phyloP scores from a whole-genome alignment of 495 filamentous ascomycete genomes.

The Rusavskia elegans region DNA sequence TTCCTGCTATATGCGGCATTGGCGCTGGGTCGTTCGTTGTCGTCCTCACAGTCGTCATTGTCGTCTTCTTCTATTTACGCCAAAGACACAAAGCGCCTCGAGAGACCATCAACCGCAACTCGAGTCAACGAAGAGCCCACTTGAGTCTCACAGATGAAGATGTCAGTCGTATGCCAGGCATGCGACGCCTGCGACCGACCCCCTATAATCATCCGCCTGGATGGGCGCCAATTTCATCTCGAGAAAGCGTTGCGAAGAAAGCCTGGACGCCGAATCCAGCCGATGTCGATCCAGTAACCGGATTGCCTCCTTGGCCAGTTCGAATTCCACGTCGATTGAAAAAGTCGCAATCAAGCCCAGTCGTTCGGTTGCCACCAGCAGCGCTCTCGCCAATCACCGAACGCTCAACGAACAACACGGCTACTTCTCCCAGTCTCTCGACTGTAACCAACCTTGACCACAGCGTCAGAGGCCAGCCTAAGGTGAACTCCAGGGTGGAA shows the following conservation, averaged over 20 bases:
- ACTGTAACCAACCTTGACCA: not conserved
- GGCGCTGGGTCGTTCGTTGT: not conserved
- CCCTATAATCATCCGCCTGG: conserved; percentile 25
- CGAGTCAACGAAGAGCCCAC: conserved; percentile 12
- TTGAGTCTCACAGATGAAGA: conserved; percentile 14
- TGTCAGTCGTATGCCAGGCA: conserved; percentile 17
- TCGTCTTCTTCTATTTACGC: conserved; percentile 25
- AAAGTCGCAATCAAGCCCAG: conserved; percentile 1
- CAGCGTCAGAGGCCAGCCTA: not conserved
- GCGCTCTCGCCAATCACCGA: conserved; percentile 2
- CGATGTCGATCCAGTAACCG: not conserved
- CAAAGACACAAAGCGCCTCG: conserved; percentile 23
- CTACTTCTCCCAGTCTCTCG: not conserved
- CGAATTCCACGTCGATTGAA: conserved; percentile 8
- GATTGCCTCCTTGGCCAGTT: conserved; percentile 7
- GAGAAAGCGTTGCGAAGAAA: conserved; percentile 18
- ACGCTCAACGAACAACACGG: not conserved
- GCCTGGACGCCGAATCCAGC: not conserved
- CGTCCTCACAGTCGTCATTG: not conserved
- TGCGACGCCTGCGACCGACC: conserved; percentile 23
- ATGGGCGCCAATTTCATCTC: conserved; percentile 29
- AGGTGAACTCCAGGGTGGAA: not conserved
- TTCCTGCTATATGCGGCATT: not conserved
- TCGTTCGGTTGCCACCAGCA: not conserved
- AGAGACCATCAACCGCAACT: conserved; percentile 15